phyloP scores from a whole-genome alignment of 768 basidiomycete genomes.

The Epithele typhae region DNA sequence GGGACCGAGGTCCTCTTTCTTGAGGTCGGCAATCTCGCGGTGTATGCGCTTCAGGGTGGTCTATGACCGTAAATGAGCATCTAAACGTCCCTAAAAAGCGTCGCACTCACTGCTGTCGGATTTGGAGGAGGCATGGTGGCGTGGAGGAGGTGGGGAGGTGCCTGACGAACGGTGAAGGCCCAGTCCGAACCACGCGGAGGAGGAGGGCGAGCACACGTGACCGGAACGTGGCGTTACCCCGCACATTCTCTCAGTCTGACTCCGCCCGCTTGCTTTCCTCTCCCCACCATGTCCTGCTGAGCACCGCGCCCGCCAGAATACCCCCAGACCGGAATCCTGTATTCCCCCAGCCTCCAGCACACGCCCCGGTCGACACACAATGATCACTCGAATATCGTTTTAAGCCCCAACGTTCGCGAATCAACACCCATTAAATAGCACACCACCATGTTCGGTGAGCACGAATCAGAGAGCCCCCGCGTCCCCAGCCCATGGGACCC shows the following conservation, averaged over 20 bases:
- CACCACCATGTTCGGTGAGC: constrained; percentile 71
- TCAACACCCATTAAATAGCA: neutral
- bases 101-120: neutral
- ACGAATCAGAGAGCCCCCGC: constrained; percentile 73
- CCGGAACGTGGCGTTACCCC: too few relatives aligned
- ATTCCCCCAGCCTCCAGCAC: neutral
- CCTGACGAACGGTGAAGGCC: too few relatives aligned
- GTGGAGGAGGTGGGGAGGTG: neutral
- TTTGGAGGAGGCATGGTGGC: constrained; percentile 14
- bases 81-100: too few relatives aligned
- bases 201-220: too few relatives aligned
- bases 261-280: neutral
- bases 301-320: neutral
- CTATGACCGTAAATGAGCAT: constrained; percentile 20
- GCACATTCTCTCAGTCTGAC: too few relatives aligned
- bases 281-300: too few relatives aligned
- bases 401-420: constrained; percentile 15
- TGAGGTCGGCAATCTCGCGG: constrained; percentile 73
- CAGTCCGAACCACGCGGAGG: too few relatives aligned
- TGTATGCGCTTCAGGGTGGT: constrained; percentile 80
- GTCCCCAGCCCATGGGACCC: constrained; percentile 83
- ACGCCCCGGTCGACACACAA: constrained; percentile 23
- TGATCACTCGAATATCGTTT: constrained; percentile 56
- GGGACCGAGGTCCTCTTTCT: constrained; percentile 77
- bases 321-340: neutral